Evolutionary conservation across 805 yeast species (phyloP).

Genomic region (Ogataea philodendri): DNA sequence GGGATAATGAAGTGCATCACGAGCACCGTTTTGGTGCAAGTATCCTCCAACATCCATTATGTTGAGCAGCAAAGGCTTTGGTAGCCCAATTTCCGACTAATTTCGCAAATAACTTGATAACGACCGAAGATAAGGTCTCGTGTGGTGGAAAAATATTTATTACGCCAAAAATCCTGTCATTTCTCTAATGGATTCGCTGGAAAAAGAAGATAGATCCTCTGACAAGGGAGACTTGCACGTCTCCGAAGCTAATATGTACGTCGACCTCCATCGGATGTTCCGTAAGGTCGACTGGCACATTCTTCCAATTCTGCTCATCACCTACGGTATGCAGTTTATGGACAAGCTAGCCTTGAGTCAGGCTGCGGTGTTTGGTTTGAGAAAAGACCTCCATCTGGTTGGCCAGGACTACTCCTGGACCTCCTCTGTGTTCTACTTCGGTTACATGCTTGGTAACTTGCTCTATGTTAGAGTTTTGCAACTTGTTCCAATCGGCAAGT

Average conservation of each 20-base stretch:
- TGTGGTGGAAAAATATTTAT: constrained; percentile 2
- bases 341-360: constrained; percentile 54
- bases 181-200: background rate
- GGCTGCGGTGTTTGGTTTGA: constrained; percentile 57
- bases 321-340: constrained; percentile 51
- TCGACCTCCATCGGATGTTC: constrained; percentile 22
- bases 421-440: constrained; percentile 44
- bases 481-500: constrained; percentile 54
- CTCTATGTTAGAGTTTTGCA: constrained; percentile 50
- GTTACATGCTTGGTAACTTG: constrained; percentile 57
- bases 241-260: constrained; percentile 14
- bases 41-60: too few species aligned
- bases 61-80: too few species aligned
- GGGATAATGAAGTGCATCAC: too few species aligned
- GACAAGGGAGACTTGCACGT: constrained; percentile 15
- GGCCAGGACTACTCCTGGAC: constrained; percentile 39
- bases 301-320: constrained; percentile 47
- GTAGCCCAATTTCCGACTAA: too few species aligned
- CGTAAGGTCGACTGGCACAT: constrained; percentile 49
- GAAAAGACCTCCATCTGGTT: constrained; percentile 46
- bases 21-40: too few species aligned
- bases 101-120: too few species aligned
- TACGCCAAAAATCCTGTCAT: constrained; percentile 2
- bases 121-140: constrained; percentile 2
- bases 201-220: constrained; percentile 4